Percentiles rank a stretch among this genome's conserved stretches.
These are phyloP conservation scores for Gleditsia sinensis DNA, from an alignment of 306 rosid species.

Conservation along the genomic window DNA sequence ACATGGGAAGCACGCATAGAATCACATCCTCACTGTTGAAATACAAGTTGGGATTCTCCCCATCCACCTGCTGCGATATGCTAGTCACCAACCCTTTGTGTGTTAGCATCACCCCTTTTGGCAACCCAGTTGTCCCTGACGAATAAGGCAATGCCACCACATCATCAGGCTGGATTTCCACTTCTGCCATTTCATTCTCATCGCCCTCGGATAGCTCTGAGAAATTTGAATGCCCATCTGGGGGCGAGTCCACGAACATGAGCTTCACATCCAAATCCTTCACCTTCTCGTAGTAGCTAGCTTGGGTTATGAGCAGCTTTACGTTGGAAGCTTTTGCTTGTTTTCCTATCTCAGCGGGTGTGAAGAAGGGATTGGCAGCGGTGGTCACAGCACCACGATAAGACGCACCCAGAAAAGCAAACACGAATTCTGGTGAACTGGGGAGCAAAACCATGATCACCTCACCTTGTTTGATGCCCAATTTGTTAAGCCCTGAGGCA, in stretches of 20 bases:
- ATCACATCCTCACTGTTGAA: conserved; percentile 49
- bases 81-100: conserved; percentile 69
- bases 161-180: conserved; percentile 48
- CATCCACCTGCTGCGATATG: conserved; percentile 66
- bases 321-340: conserved; percentile 61
- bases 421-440: no score
- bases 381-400: conserved; percentile 51
- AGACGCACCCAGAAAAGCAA: no score
- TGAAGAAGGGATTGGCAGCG: conserved; percentile 61
- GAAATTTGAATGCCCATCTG: conserved; percentile 46
- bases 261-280: conserved; percentile 43
- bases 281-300: conserved; percentile 50
- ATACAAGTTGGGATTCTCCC: conserved; percentile 65
- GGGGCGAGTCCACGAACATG: conserved; percentile 48
- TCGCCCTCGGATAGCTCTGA: conserved; percentile 39
- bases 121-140: no score
- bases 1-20: conserved; percentile 58
- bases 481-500: conserved; percentile 49
- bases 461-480: conserved; percentile 52
- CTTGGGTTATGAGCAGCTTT: conserved; percentile 46
- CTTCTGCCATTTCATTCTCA: conserved; percentile 37
- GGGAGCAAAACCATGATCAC: conserved; percentile 59
- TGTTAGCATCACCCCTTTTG: conserved; percentile 68
- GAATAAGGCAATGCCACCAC: conserved; percentile 67
- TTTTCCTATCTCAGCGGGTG: conserved; percentile 46